Conservation (phyloP, 345 rosid species). For the Zanthoxylum bungeanum region DNA sequence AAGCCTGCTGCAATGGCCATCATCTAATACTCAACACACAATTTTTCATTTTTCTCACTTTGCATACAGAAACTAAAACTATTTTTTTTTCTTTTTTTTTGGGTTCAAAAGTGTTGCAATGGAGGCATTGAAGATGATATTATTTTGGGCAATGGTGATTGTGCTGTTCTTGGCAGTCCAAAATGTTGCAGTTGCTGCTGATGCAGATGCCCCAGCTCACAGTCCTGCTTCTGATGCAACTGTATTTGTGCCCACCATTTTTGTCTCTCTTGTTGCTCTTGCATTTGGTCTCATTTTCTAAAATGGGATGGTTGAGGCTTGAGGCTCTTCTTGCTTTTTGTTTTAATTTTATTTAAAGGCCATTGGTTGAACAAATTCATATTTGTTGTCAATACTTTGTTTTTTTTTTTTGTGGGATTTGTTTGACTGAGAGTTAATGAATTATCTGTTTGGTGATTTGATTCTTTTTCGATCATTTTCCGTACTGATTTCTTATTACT, state of each 20-base stretch:
- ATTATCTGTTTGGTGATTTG: too few species aligned
- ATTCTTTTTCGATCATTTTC: too few species aligned
- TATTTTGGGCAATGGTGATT: conserved; percentile 15
- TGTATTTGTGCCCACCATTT: conserved; percentile 13
- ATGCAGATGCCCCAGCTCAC: conserved; percentile 27
- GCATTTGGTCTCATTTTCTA: conserved; percentile 22
- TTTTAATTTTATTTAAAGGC: too few species aligned
- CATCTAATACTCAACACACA: neutral
- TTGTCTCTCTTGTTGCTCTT: conserved; percentile 32
- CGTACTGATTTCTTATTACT: too few species aligned
- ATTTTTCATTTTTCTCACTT: neutral
- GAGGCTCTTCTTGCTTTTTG: too few species aligned
- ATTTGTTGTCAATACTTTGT: too few species aligned
- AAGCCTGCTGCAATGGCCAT: neutral
- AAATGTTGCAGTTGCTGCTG: conserved; percentile 20
- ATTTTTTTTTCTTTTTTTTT: too few species aligned
- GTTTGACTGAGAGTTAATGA: too few species aligned
- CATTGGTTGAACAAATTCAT: too few species aligned
- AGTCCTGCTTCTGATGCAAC: conserved; percentile 26
- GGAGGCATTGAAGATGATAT: conserved; percentile 31
- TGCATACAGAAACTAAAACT: neutral
- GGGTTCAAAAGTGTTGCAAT: too few species aligned
- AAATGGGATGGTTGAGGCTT: too few species aligned
- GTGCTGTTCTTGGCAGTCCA: conserved; percentile 13
- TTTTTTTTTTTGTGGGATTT: too few species aligned